Percentiles rank a stretch among this genome's conserved stretches.
Conservation (phyloP, 2,329 filamentous ascomycete genomes). For the Xylariales sp. region DNA sequence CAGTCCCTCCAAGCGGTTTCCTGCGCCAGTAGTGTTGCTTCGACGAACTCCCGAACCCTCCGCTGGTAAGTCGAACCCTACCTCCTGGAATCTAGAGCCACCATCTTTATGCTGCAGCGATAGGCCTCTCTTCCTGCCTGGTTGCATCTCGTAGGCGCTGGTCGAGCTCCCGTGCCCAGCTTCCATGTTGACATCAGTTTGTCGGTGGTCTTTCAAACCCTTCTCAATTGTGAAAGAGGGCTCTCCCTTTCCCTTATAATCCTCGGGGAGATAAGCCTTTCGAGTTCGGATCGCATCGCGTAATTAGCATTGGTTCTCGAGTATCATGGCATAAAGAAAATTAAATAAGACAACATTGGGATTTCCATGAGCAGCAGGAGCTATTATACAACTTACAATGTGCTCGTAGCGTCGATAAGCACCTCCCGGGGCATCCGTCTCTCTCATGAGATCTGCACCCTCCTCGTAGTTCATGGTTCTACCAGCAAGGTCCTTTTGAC, state of each 20-base stretch:
- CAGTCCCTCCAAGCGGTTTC: slow-evolving; percentile 2
- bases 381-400: slow-evolving; percentile 53
- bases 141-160: slow-evolving; percentile 46
- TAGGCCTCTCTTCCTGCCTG: no score
- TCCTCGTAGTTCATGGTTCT: slow-evolving; percentile 75
- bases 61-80: slow-evolving; percentile 34
- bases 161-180: slow-evolving; percentile 17
- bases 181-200: slow-evolving; percentile 19
- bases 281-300: no score
- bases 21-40: slow-evolving; percentile 4
- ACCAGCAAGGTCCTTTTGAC: slow-evolving; percentile 63
- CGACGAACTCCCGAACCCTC: not conserved
- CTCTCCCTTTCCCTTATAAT: slow-evolving; percentile 80
- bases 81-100: slow-evolving; percentile 29
- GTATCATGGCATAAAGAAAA: no score
- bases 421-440: slow-evolving; percentile 62
- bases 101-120: slow-evolving; percentile 17
- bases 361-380: not conserved
- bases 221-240: slow-evolving; percentile 69
- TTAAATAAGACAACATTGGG: no score
- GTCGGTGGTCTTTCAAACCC: slow-evolving; percentile 49
- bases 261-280: slow-evolving; percentile 73
- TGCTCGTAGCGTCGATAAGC: slow-evolving; percentile 73
- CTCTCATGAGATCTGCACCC: slow-evolving; percentile 80
- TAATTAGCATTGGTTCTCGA: no score